Evolutionary conservation across 2,329 filamentous ascomycete species (phyloP), one percentile per base, ranked within the genome.

Genomic region (Elsinoe perseae): DNA sequence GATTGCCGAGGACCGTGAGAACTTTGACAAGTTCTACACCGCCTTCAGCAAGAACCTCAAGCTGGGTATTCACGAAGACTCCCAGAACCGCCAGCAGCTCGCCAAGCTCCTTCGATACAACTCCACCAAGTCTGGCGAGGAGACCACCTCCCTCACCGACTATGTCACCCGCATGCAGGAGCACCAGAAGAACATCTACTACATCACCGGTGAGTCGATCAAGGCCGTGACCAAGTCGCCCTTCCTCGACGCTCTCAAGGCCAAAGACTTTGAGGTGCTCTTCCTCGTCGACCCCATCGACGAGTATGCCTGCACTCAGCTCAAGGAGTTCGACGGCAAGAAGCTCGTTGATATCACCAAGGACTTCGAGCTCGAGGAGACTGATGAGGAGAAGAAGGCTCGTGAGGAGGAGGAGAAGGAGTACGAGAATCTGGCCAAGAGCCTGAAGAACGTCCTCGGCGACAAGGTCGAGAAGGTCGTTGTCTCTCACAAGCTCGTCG

Each of bases 151-250:
- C 56, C 88, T 98, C 73, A 75, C 85, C 61, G 93, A 98, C 86
- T 98, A 98, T 77, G 82, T 97, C 74, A 96, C 93, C 65, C 93
- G 93, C 79, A 98, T 98, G 93, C 87, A 89, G 60, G 92, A 97
- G 83, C 92, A 97, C 83, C 93, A 98, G 86, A 96, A 97, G 86
- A 91, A 98, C 80, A 90, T 98, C 78, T 98, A 98, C 87, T 98
- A 97, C 89, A 98, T 98, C 83, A 98, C 93, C 63, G 93, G 93
- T 79, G 93, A 98, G 85, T 95, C 92, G 58, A 85, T 95, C 80
- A 96, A 96, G 85, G 93, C 93, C 65, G 93, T 98, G 65, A 79
- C 86, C 76, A 95, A 95, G 83, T 98, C 93, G 66, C 93, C 93
- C 69, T 98, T 98, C 92, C 84, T 98, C 64, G 93, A 98, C 74